phyloP scores from a whole-genome alignment of 345 rosid genomes.

The Trapa bicornis region DNA sequence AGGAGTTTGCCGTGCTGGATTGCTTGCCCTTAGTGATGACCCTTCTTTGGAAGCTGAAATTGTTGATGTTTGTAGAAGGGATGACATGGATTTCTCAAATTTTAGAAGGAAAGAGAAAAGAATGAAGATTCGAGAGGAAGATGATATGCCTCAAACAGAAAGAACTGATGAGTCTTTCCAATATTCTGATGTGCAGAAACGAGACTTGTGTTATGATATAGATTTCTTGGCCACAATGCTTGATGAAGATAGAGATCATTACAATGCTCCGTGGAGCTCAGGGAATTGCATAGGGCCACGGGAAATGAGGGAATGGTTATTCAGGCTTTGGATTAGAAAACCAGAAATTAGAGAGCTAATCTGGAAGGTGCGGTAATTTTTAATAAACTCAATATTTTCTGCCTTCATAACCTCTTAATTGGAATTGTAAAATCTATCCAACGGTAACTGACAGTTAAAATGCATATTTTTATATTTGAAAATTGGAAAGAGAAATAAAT shows the following conservation, averaged over 20 bases:
- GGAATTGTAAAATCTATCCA: neutral
- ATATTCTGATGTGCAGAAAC: conserved; percentile 42
- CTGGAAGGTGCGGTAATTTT: conserved; percentile 59
- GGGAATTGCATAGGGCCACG: conserved; percentile 87
- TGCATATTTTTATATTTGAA: neutral
- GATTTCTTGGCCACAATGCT: conserved; percentile 51
- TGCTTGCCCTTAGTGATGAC: conserved; percentile 63
- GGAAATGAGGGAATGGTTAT: conserved; percentile 91
- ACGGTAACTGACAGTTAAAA: neutral
- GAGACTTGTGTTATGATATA: conserved; percentile 56
- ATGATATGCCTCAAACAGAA: conserved; percentile 21
- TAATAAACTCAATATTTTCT: neutral
- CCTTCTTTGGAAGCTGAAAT: conserved; percentile 25
- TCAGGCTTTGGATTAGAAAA: conserved; percentile 65
- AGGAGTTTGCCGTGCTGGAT: conserved; percentile 91
- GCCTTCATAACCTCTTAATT: neutral
- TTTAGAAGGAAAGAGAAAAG: conserved; percentile 78
- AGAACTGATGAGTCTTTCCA: conserved; percentile 20
- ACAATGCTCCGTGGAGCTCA: conserved; percentile 70
- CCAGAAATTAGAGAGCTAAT: conserved; percentile 64
- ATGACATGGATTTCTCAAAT: conserved; percentile 37
- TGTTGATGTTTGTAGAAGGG: conserved; percentile 18
- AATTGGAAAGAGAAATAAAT: neutral
- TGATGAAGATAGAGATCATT: conserved; percentile 82
- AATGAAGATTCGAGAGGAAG: conserved; percentile 26